Evolutionary conservation across 257 asterid species (phyloP), one percentile per base, ranked within the genome.

Genomic region (Jacaranda copaia): DNA sequence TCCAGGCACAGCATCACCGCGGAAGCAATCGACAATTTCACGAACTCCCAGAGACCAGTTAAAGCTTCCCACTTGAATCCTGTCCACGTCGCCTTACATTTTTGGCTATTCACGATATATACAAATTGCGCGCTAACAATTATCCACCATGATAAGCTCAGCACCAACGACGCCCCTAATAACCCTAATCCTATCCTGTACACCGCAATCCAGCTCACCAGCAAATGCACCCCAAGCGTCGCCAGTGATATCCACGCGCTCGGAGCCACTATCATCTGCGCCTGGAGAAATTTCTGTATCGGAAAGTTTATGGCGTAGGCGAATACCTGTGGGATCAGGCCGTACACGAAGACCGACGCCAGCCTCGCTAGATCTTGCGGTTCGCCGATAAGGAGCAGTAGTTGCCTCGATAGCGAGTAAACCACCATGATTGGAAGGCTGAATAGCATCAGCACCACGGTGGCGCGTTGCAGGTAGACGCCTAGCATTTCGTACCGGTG

Each of bases 1-100:
- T 89, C 91, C 74, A 89, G 78, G 85, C 93, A 89, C 80, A 89
- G 82, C 91, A 89, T 89, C 70, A 89, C 91, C 19, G 91, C 91
- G 7, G 91, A 89, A 0, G 88, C 91, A 3, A 84, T 72, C 10
- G 93, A 89, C 35, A 89, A 69, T 12, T 82, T 89, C 39, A 89
- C 89, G 20, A 89, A 89, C 57, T 76, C 88, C 88, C 91, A 85
- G 0, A 87, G 45, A 0, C 93, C 89, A 2, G 59, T 51, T 5
- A 89, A 69, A 5, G 93, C 93, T 81, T 87, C 88, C 87, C 84
- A 81, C 60, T 19, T 77, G 49, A 89, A 82, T 42, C 93, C 93
- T 7, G 52, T 81, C 93, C 93, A 89, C 79, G 93, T 89, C 58
- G 68, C 80, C 88, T 77, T 80, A 36, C 93, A 87, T 40, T 14